Conservation (phyloP, 2,329 filamentous ascomycete genomes). For the Beauveria caledonica region DNA sequence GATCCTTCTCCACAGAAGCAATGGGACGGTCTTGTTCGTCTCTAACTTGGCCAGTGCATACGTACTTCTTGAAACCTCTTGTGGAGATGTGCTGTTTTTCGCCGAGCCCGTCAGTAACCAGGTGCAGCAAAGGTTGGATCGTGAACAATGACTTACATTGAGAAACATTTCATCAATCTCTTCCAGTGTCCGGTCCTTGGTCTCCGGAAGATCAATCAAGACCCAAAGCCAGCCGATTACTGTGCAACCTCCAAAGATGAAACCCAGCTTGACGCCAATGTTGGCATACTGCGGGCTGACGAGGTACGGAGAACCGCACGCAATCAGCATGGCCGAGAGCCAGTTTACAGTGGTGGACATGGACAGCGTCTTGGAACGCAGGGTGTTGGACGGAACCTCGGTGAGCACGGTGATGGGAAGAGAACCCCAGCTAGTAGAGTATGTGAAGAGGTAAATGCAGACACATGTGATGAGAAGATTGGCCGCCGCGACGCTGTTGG, state of each 20-base stretch:
- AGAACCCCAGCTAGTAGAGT: background rate
- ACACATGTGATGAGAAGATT: background rate
- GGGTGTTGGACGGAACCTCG: background rate
- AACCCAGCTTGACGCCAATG: background rate
- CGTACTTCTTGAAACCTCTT: background rate
- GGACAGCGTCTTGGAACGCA: background rate
- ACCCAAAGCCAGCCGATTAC: background rate
- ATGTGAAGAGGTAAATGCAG: background rate
- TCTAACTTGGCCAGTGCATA: background rate
- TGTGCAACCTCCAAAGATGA: background rate
- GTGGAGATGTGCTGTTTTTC: background rate
- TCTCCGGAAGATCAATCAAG: background rate
- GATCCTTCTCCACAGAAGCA: background rate
- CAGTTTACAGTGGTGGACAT: background rate
- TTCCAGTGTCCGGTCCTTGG: background rate
- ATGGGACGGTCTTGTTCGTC: background rate
- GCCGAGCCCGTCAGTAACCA: background rate
- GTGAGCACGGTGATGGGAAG: background rate
- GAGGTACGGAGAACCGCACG: background rate
- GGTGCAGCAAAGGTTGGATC: background rate
- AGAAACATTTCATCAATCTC: background rate
- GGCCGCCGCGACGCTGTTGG: background rate
- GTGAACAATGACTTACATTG: background rate
- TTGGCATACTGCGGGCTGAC: background rate
- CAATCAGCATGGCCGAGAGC: background rate